These are phyloP conservation scores for Centrapalus pauciflorus DNA, from an alignment of 129 eudicot genomes.

Conservation along the genomic window DNA sequence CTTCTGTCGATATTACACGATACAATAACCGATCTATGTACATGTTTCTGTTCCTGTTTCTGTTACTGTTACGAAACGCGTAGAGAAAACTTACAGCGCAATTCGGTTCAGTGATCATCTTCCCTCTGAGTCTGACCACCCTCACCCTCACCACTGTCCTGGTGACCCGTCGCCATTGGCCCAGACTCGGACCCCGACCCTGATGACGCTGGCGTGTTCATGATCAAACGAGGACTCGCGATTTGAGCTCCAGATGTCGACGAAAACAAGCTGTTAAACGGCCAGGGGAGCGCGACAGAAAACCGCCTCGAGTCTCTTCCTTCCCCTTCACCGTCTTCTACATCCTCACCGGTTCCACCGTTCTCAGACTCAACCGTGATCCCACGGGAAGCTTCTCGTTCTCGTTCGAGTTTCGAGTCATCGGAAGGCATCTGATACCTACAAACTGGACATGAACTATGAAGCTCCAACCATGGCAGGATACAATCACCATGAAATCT, in stretches of 20 bases:
- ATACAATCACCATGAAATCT: slow-evolving; percentile 46
- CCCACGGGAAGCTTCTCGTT: slow-evolving; percentile 11
- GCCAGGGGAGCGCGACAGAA: slow-evolving; percentile 53
- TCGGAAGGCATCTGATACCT: slow-evolving; percentile 50
- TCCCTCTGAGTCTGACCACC: slow-evolving; percentile 15
- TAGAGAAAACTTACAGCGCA: slow-evolving; percentile 4
- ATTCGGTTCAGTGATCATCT: slow-evolving; percentile 10
- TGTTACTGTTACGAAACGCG: neutral
- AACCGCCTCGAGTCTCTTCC: slow-evolving; percentile 38
- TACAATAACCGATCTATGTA: slow-evolving; percentile 15
- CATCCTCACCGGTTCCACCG: neutral
- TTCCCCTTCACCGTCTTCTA: slow-evolving; percentile 17
- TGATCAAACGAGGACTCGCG: slow-evolving; percentile 9
- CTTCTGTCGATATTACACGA: neutral
- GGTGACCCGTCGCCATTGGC: slow-evolving; percentile 15
- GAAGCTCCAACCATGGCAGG: slow-evolving; percentile 54
- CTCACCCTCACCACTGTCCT: slow-evolving; percentile 11
- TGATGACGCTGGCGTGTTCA: slow-evolving; percentile 9
- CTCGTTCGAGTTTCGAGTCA: slow-evolving; percentile 30
- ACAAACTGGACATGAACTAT: slow-evolving; percentile 61
- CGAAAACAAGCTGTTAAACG: slow-evolving; percentile 57
- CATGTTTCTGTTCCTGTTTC: neutral
- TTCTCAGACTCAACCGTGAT: neutral
- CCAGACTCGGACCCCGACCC: slow-evolving; percentile 26
- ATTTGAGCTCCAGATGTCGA: slow-evolving; percentile 33